A percentile compares a stretch with the other conserved stretches of the same genome.
Conservation (phyloP, 192 early-diverging fungal species). For the Dispira simplex region DNA sequence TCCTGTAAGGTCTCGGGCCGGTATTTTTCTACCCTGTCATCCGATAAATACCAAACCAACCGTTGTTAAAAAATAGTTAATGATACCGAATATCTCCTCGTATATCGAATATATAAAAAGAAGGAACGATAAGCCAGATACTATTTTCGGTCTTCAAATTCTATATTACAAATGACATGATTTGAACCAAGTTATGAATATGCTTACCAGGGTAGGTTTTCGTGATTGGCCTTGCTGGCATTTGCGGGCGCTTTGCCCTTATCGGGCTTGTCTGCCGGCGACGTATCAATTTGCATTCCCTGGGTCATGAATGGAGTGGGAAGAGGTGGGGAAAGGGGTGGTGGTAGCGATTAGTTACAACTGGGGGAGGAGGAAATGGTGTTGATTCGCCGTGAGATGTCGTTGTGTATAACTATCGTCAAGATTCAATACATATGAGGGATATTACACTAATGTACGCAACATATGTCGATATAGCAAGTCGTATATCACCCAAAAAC, state of each 20-base stretch:
- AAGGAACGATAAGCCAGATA: neutral
- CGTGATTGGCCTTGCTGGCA: neutral
- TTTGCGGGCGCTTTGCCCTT: neutral
- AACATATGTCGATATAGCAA: too few relatives aligned
- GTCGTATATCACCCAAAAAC: too few relatives aligned
- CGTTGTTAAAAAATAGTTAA: neutral
- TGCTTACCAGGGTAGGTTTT: conserved; percentile 2
- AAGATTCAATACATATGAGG: too few relatives aligned
- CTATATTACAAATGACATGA: neutral
- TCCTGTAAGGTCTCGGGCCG: conserved; percentile 56
- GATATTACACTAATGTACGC: too few relatives aligned
- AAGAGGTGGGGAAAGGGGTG: neutral
- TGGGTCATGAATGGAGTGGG: neutral
- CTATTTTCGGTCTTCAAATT: neutral
- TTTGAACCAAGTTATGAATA: neutral
- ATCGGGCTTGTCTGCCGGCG: neutral
- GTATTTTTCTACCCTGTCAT: conserved; percentile 78
- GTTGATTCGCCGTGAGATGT: neutral
- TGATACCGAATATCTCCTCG: neutral
- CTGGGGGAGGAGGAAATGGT: neutral
- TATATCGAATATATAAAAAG: neutral
- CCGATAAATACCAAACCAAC: neutral
- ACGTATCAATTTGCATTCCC: neutral
- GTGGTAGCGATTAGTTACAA: neutral
- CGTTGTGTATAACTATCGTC: too few relatives aligned